Conservation (phyloP, 345 rosid genomes). For the Gossypium thurberi region DNA sequence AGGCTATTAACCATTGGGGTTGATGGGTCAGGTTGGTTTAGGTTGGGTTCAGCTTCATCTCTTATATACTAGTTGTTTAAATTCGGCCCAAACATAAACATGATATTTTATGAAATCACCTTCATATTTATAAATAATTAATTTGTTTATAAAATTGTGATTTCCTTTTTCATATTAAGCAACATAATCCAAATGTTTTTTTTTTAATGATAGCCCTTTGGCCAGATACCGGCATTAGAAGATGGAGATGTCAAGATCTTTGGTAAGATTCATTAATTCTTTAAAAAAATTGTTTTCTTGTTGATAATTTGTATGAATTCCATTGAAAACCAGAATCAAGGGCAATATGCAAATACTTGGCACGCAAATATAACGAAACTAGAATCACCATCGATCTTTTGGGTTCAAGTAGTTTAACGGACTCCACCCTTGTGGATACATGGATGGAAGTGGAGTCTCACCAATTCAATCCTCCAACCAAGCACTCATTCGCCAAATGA, state of each 20-base stretch:
- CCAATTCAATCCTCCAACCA: slow-evolving; percentile 28
- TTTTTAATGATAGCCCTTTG: slow-evolving; percentile 34
- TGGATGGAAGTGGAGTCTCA: slow-evolving; percentile 50
- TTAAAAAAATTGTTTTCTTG: background rate
- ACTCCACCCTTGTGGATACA: slow-evolving; percentile 19
- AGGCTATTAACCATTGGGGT: background rate
- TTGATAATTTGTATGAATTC: background rate
- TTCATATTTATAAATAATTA: too few species aligned
- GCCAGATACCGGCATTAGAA: slow-evolving; percentile 35
- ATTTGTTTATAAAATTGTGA: too few species aligned
- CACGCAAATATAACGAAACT: slow-evolving; percentile 23
- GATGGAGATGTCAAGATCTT: slow-evolving; percentile 34
- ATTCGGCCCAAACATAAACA: background rate
- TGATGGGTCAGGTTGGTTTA: background rate
- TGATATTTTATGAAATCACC: too few species aligned
- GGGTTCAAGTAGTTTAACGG: slow-evolving; percentile 13
- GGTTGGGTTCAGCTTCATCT: background rate
- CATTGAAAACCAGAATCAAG: slow-evolving; percentile 32
- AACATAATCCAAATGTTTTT: background rate
- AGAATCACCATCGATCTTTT: slow-evolving; percentile 24
- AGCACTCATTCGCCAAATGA: slow-evolving; percentile 20
- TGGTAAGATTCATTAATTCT: slow-evolving; percentile 22
- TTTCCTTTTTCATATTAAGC: too few species aligned
- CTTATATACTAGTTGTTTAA: too few species aligned
- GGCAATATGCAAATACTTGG: slow-evolving; percentile 35